Evolutionary conservation across 345 rosid species (phyloP), one percentile per base, ranked within the genome.

Genomic region (Ailanthus altissimus): DNA sequence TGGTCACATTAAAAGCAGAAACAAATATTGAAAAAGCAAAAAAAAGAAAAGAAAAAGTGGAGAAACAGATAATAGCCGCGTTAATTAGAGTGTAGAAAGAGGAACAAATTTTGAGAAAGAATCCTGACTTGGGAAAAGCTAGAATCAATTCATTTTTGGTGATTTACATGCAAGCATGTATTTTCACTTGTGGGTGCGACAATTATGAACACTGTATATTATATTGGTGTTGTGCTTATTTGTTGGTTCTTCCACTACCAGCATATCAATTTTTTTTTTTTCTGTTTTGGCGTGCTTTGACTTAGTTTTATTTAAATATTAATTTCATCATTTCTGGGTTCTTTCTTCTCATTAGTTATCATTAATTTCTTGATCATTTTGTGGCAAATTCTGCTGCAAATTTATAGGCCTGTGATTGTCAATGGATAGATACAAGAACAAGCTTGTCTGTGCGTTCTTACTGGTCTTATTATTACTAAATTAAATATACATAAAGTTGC

Each of bases 251-350:
- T n/a, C n/a, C n/a, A n/a, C n/a, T n/a, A n/a, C n/a, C n/a, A n/a
- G n/a, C n/a, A n/a, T n/a, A n/a, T n/a, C n/a, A n/a, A n/a, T n/a
- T 5, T 56, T 23, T 18, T 20, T n/a, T 42, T 32, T 16, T 63
- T 23, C 23, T 4, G 49, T 32, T 58, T 77, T 21, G 49, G 75
- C 66, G 68, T 60, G 68, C 75, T 60, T 59, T 77, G 80, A 77
- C 75, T 59, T 60, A 3, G 38, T 32, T 38, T 47, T 8, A 26
- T 5, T 67, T 43, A 54, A 16, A 15, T 5, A 53, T 53, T 20
- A 20, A 14, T 13, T 49, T 49, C 16, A 13, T 49, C 15, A 49
- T 49, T 49, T 49, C 8, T 36, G 45, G 8, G 60, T 26, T 40
- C 46, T 38, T 46, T 54, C 26, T 58, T 23, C 8, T 63, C 61